Percentiles rank a stretch among this genome's conserved stretches.
phyloP scores from a whole-genome alignment of 1,284 basidiomycete species.

The Lignosus rhinocerotis region DNA sequence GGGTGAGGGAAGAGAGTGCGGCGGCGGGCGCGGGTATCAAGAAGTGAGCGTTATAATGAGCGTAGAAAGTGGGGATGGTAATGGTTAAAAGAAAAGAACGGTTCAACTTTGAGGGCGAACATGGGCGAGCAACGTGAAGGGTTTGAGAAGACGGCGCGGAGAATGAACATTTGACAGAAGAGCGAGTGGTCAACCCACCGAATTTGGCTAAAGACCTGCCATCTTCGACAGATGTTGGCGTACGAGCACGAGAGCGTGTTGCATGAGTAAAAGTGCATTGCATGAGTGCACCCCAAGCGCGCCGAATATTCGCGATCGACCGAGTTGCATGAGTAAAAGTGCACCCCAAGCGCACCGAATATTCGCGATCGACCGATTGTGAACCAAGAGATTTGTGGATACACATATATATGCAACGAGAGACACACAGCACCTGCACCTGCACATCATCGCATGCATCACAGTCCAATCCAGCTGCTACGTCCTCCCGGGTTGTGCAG shows the following conservation, averaged over 20 bases:
- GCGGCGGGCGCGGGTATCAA: conserved; percentile 11
- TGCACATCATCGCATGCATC: no score
- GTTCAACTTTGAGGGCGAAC: neutral
- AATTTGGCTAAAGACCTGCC: conserved; percentile 7
- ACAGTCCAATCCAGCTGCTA: conserved; percentile 90
- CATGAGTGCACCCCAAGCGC: neutral
- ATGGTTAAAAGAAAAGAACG: neutral
- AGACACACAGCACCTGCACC: conserved; percentile 1
- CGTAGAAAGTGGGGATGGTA: neutral
- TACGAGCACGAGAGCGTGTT: neutral
- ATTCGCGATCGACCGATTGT: neutral
- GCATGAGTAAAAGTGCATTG: neutral
- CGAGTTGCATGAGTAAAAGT: neutral
- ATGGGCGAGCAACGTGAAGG: conserved; percentile 19
- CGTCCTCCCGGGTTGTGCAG: conserved; percentile 90
- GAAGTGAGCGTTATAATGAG: conserved; percentile 11
- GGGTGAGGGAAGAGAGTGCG: conserved; percentile 5
- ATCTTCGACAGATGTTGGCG: neutral
- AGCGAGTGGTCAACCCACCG: neutral
- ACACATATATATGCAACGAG: neutral
- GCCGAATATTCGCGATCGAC: neutral
- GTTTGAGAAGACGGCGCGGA: conserved; percentile 14
- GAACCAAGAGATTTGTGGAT: neutral
- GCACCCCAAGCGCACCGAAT: neutral
- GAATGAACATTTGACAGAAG: conserved; percentile 5